Conservation (phyloP, 2,329 filamentous ascomycete species). For the Xylariaceae sp. region DNA sequence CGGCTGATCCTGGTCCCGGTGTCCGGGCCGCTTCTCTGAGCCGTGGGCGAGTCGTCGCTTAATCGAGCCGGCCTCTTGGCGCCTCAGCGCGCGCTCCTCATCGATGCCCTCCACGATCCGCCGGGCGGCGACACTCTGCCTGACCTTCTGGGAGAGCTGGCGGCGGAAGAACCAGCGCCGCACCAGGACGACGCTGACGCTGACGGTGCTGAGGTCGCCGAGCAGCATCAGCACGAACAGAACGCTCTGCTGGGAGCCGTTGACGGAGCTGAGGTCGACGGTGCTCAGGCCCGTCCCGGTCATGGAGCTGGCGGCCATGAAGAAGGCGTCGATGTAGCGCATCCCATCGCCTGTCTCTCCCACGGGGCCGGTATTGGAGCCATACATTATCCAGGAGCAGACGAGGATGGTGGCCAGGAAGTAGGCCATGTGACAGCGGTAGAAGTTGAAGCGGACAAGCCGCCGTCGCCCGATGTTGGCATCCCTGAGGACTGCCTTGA, state of each 20-base stretch:
- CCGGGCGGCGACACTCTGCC: not conserved
- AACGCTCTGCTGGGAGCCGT: conserved; percentile 2
- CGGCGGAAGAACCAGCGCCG: conserved; percentile 1
- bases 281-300: conserved; percentile 1
- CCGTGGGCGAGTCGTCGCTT: not conserved
- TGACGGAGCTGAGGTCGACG: conserved; percentile 1
- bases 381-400: conserved; percentile 1
- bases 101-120: not conserved
- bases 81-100: not conserved
- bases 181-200: conserved; percentile 2
- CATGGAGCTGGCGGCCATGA: conserved; percentile 2
- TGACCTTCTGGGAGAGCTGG: not conserved
- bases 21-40: no score
- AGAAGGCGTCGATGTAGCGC: conserved; percentile 1
- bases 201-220: conserved; percentile 2
- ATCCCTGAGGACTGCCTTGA: not conserved
- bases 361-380: not conserved
- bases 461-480: conserved; percentile 1
- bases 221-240: conserved; percentile 2
- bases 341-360: not conserved
- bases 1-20: no score
- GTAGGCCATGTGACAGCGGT: conserved; percentile 3
- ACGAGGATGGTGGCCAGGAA: not conserved
- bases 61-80: not conserved
- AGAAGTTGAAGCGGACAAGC: conserved; percentile 1